Evolutionary conservation across 1,284 basidiomycete species (phyloP).

Genomic region (Volvariella surrecta): DNA sequence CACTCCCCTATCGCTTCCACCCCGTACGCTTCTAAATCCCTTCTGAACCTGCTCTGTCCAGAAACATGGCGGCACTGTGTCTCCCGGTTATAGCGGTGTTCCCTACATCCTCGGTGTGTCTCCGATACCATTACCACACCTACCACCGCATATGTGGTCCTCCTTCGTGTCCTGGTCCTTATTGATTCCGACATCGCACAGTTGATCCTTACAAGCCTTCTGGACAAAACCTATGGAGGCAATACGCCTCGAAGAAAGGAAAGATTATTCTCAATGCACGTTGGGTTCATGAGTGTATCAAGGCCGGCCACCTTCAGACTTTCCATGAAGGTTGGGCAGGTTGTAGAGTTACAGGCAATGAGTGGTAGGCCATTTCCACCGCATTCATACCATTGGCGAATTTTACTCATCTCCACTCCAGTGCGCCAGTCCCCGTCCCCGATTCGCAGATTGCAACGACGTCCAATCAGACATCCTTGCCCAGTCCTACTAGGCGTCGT

Average conservation of each 20-base stretch:
- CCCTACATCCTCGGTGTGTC: slow-evolving; percentile 66
- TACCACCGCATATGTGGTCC: background rate
- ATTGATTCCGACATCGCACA: slow-evolving; percentile 20
- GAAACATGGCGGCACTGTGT: slow-evolving; percentile 68
- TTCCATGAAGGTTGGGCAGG: slow-evolving; percentile 69
- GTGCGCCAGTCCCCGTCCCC: background rate
- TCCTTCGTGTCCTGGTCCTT: slow-evolving; percentile 6
- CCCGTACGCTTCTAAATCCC: slow-evolving; percentile 3
- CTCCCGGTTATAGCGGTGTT: slow-evolving; percentile 65
- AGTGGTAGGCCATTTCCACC: slow-evolving; percentile 37
- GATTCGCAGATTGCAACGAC: background rate
- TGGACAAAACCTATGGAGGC: slow-evolving; percentile 71
- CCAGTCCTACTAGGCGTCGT: background rate
- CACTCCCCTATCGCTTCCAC: background rate
- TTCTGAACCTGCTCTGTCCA: slow-evolving; percentile 20
- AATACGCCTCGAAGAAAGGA: slow-evolving; percentile 67
- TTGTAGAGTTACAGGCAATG: slow-evolving; percentile 69
- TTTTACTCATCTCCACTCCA: slow-evolving; percentile 1
- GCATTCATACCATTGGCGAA: background rate
- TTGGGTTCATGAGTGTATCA: slow-evolving; percentile 71
- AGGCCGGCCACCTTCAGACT: slow-evolving; percentile 55
- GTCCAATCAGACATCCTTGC: background rate
- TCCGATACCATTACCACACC: slow-evolving; percentile 2
- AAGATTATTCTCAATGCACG: slow-evolving; percentile 63
- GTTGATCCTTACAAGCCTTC: slow-evolving; percentile 69